These are phyloP conservation scores for Lichtheimia corymbifera DNA, from an alignment of 371 early-diverging fungal genomes.

Conservation along the genomic window DNA sequence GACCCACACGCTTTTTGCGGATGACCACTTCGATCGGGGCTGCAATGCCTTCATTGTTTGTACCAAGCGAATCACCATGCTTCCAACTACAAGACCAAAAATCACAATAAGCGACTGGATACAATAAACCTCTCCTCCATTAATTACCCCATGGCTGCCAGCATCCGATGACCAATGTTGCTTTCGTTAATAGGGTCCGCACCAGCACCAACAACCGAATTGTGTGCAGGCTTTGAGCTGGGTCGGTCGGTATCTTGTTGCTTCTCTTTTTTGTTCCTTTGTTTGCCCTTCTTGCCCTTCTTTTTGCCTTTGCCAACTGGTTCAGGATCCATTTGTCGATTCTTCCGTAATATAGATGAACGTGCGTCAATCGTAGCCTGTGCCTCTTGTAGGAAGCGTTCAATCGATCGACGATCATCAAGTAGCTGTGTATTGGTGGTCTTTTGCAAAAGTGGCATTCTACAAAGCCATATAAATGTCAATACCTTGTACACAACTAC, in stretches of 20 bases:
- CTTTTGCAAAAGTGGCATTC: conserved; percentile 49
- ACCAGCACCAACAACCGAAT: conserved; percentile 65
- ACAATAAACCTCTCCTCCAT: not conserved
- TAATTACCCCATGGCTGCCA: conserved; percentile 78
- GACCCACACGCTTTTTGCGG: conserved; percentile 73
- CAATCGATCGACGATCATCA: conserved; percentile 46
- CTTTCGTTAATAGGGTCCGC: conserved; percentile 64
- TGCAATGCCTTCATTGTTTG: conserved; percentile 75
- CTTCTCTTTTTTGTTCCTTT: conserved; percentile 3
- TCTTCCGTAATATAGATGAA: conserved; percentile 21
- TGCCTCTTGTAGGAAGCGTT: conserved; percentile 38
- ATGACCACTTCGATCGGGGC: conserved; percentile 86
- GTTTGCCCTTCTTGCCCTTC: conserved; percentile 10
- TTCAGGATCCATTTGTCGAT: conserved; percentile 12
- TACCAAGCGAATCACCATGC: conserved; percentile 83
- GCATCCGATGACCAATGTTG: conserved; percentile 82
- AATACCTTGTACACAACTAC: not conserved
- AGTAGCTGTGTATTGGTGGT: conserved; percentile 54
- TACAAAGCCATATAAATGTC: conserved; percentile 9
- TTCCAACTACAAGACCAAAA: conserved; percentile 55
- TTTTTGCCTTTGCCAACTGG: conserved; percentile 10
- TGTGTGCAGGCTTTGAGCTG: not conserved
- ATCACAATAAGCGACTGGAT: no score
- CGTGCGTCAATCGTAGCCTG: conserved; percentile 34
- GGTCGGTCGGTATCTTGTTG: not conserved